Percentiles rank a stretch among this genome's conserved stretches.
Evolutionary conservation across 1,284 basidiomycete genomes (phyloP).

Genomic region (Rhodotorula sp.): DNA sequence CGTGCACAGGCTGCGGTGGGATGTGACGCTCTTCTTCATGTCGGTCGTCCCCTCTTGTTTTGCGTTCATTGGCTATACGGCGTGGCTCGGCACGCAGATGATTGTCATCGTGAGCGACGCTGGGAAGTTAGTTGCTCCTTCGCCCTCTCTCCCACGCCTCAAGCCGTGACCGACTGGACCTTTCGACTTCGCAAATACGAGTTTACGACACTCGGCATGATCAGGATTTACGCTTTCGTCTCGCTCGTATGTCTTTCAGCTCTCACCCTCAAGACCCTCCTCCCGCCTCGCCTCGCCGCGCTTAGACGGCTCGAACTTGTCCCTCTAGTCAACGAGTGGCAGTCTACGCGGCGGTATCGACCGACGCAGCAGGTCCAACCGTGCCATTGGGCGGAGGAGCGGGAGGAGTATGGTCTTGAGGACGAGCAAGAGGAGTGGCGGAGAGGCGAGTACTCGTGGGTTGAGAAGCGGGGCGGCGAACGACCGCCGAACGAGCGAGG

Average conservation of each 20-base stretch:
- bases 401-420: too few species aligned
- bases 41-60: slow-evolving; percentile 17
- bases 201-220: slow-evolving; percentile 13
- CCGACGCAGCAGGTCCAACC: too few species aligned
- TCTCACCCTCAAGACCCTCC: slow-evolving; percentile 8
- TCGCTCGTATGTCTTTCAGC: slow-evolving; percentile 1
- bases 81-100: slow-evolving; percentile 2
- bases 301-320: background rate
- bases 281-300: background rate
- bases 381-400: too few species aligned
- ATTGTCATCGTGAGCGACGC: background rate
- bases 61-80: slow-evolving; percentile 16
- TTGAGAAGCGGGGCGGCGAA: too few species aligned
- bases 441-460: too few species aligned
- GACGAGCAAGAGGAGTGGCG: too few species aligned
- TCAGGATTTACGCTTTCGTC: slow-evolving; percentile 15
- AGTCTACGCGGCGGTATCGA: too few species aligned
- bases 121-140: background rate
- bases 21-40: slow-evolving; percentile 24
- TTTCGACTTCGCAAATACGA: slow-evolving; percentile 1
- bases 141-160: background rate
- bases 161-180: background rate
- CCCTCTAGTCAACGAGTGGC: too few species aligned
- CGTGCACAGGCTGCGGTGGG: slow-evolving; percentile 9
- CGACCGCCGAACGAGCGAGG: too few species aligned